Evolutionary conservation across 1,139 yeast genomes (phyloP).

Genomic region (Suhomyces atakaporum): DNA sequence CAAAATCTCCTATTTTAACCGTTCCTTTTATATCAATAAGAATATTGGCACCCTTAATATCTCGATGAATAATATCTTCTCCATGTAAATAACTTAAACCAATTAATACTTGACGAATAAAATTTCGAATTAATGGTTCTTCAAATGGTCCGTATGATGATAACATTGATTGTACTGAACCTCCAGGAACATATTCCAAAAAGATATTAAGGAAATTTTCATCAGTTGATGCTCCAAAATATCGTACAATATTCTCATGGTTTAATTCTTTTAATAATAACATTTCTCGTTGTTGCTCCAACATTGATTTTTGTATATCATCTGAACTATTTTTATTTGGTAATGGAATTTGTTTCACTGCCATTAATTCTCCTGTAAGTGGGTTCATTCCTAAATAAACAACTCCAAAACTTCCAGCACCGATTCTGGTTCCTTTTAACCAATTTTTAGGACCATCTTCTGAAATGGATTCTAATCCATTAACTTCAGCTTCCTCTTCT

Average conservation of each 20-base stretch:
- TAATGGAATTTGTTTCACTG: constrained; percentile 88
- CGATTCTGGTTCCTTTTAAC: constrained; percentile 91
- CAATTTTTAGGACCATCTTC: constrained; percentile 68
- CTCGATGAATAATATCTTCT: constrained; percentile 84
- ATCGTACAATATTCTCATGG: constrained; percentile 91
- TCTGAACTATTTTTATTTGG: constrained; percentile 45
- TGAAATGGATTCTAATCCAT: constrained; percentile 19
- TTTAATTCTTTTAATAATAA: constrained; percentile 71
- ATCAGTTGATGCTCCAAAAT: constrained; percentile 81
- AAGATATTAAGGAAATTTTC: constrained; percentile 75
- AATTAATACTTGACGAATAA: constrained; percentile 78
- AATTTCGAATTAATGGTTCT: constrained; percentile 82
- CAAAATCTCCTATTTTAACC: constrained; percentile 91
- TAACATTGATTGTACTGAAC: constrained; percentile 86
- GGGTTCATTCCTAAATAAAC: constrained; percentile 93
- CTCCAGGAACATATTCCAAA: constrained; percentile 95
- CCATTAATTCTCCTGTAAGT: constrained; percentile 92
- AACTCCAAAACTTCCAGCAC: constrained; percentile 93
- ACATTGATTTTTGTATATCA: constrained; percentile 60
- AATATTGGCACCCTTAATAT: constrained; percentile 91
- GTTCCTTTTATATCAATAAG: constrained; percentile 88
- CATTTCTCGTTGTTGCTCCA: constrained; percentile 90
- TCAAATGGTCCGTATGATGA: constrained; percentile 89
- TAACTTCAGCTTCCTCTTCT: constrained; percentile 23
- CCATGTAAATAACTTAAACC: constrained; percentile 83